phyloP scores from a whole-genome alignment of 805 yeast species.

The Gaillardinia entomophila region DNA sequence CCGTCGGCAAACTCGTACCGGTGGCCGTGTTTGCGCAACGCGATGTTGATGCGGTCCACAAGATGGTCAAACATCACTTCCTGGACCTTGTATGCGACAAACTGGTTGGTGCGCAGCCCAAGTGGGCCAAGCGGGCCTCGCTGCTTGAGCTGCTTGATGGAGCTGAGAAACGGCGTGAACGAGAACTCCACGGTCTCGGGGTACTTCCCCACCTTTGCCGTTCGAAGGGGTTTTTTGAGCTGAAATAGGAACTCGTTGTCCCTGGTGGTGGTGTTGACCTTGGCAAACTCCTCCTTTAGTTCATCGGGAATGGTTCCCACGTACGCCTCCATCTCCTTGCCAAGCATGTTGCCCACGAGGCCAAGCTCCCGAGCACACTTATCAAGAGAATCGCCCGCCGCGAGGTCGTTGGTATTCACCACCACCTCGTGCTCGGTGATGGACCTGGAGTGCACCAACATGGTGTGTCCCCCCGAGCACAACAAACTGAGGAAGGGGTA shows the following conservation, averaged over 20 bases:
- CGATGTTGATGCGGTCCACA: slow-evolving; percentile 52
- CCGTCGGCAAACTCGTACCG: slow-evolving; percentile 22
- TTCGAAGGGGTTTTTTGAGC: slow-evolving; percentile 26
- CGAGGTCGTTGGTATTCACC: slow-evolving; percentile 76
- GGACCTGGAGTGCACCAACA: slow-evolving; percentile 64
- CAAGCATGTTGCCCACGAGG: slow-evolving; percentile 75
- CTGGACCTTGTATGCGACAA: slow-evolving; percentile 58
- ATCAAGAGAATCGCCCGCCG: slow-evolving; percentile 90
- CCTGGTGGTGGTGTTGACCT: slow-evolving; percentile 13
- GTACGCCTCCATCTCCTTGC: slow-evolving; percentile 68
- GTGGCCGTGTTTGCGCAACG: slow-evolving; percentile 34
- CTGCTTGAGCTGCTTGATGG: slow-evolving; percentile 31
- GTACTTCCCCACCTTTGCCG: slow-evolving; percentile 20
- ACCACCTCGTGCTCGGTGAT: slow-evolving; percentile 65
- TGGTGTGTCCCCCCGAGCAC: slow-evolving; percentile 93
- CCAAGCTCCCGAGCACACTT: slow-evolving; percentile 89
- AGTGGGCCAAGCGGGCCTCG: slow-evolving; percentile 5
- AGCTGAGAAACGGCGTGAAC: slow-evolving; percentile 70
- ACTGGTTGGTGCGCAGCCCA: slow-evolving; percentile 25
- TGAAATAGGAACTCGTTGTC: slow-evolving; percentile 20
- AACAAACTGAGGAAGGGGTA: slow-evolving; percentile 73
- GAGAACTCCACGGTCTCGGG: slow-evolving; percentile 46
- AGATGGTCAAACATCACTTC: slow-evolving; percentile 68
- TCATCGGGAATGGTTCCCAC: slow-evolving; percentile 27
- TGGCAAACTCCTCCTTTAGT: slow-evolving; percentile 17